Conservation (phyloP, 345 rosid genomes). For the Citrus hindsii region DNA sequence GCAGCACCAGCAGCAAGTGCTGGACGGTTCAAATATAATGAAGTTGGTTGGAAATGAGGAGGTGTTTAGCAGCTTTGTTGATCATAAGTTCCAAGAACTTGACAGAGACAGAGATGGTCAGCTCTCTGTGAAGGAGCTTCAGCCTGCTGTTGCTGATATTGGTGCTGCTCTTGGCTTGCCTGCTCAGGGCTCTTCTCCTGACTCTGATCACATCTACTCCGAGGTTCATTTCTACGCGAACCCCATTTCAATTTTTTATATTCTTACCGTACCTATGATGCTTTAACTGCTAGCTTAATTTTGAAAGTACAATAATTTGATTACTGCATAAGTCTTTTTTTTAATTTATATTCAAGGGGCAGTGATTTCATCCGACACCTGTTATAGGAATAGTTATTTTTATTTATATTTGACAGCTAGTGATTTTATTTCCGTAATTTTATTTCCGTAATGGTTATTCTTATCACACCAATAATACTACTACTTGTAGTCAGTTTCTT, state of each 20-base stretch:
- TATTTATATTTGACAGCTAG: no score
- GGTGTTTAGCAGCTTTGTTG: slow-evolving; percentile 73
- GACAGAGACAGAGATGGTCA: slow-evolving; percentile 78
- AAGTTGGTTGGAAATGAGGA: slow-evolving; percentile 79
- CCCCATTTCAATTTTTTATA: not conserved
- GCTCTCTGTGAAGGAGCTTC: slow-evolving; percentile 78
- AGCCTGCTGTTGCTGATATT: slow-evolving; percentile 93
- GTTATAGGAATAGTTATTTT: no score
- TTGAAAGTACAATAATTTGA: no score
- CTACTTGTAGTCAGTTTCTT: no score
- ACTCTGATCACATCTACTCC: slow-evolving; percentile 80
- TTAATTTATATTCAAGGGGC: no score
- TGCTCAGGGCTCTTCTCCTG: slow-evolving; percentile 70
- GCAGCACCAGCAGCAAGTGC: slow-evolving; percentile 42
- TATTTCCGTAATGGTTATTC: no score
- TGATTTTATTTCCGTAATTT: no score
- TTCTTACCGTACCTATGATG: not conserved
- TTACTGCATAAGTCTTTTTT: no score
- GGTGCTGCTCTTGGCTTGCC: slow-evolving; percentile 96
- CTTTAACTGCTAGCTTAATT: no score
- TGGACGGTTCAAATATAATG: slow-evolving; percentile 91
- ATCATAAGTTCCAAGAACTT: slow-evolving; percentile 75
- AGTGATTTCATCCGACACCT: no score
- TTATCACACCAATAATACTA: not conserved
- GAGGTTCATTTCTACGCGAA: slow-evolving; percentile 42